Base-by-base conservation (phyloP, 202 grass and related monocot species). In the Bolboschoenoplectus hybrid region DNA sequence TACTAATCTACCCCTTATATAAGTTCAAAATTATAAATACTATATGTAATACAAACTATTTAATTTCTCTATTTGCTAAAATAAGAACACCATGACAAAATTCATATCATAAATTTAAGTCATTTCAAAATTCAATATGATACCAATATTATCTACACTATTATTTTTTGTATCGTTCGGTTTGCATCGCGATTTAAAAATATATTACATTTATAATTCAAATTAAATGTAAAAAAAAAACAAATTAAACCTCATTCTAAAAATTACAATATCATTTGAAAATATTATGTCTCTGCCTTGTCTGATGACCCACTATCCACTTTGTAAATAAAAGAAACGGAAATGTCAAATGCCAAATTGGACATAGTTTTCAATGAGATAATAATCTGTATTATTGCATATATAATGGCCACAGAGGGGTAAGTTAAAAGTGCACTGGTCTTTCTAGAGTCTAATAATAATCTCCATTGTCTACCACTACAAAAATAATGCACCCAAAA, bases 301-400 rank as follows among this genome's bases (percentile, higher is more conserved):
- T 79, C 12, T 79, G 13, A 13, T 57, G 74, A 79, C 34, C 35
- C 50, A 56, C 53, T 58, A 10, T 58, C 74, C 74, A 58, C 52
- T 58, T 41, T 79, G 13, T 77, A 77, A 39, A 56, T 16, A 76
- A 52, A n/a, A 16, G 73, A 38, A 6, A 49, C 11, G 9, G 50
- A 34, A 82, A 65, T 14, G 20, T 66, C 55, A 82, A 26, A 47
- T 63, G 35, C 20, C 26, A 67, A 83, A 83, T 70, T 83, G 81
- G 41, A 83, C 20, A 11, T 69, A 55, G 20, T 83, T 82, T 82
- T 82, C 58, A 82, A 43, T 66, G 63, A 19, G 35, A 83, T 67
- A 26, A 83, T 69, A 56, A 67, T 12, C 63, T 83, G 45, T 38
- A 83, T 83, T 67, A 83, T 83, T 83, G 62, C 58, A 83, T 78